Conservation (phyloP, 2,329 filamentous ascomycete species). For the Periconia sp. region DNA sequence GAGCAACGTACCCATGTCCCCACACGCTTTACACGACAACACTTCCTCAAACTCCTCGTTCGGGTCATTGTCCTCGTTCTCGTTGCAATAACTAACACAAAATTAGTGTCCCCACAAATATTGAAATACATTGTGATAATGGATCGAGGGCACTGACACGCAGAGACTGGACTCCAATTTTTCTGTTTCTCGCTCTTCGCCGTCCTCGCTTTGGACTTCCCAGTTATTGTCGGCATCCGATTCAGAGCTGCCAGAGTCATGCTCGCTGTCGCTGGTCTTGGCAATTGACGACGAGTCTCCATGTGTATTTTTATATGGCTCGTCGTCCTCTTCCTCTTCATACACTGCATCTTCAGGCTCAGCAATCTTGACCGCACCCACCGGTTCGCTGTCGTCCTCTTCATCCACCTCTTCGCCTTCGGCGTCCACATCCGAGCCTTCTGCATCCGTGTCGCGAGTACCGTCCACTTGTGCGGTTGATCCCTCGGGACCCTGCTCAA, state of each 20-base stretch:
- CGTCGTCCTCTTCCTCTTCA: slow-evolving; percentile 45
- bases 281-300: slow-evolving; percentile 40
- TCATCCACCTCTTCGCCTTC: slow-evolving; percentile 52
- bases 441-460: slow-evolving; percentile 42
- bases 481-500: slow-evolving; percentile 20
- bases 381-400: slow-evolving; percentile 53
- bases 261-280: slow-evolving; percentile 41
- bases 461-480: slow-evolving; percentile 25
- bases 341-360: slow-evolving; percentile 31
- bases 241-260: slow-evolving; percentile 43
- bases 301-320: slow-evolving; percentile 43
- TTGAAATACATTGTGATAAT: neutral
- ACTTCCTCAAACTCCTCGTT: slow-evolving; percentile 79
- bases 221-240: slow-evolving; percentile 61
- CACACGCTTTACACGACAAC: slow-evolving; percentile 75
- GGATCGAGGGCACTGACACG: slow-evolving; percentile 57
- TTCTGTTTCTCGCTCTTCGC: slow-evolving; percentile 59
- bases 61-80: slow-evolving; percentile 81
- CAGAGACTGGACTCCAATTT: slow-evolving; percentile 59
- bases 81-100: slow-evolving; percentile 70
- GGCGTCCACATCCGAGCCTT: slow-evolving; percentile 47
- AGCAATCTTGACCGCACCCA: slow-evolving; percentile 46
- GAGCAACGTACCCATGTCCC: slow-evolving; percentile 72
- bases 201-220: slow-evolving; percentile 56
- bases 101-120: slow-evolving; percentile 13